phyloP scores from a whole-genome alignment of 495 filamentous ascomycete species.

The Cenococcum geophilum region DNA sequence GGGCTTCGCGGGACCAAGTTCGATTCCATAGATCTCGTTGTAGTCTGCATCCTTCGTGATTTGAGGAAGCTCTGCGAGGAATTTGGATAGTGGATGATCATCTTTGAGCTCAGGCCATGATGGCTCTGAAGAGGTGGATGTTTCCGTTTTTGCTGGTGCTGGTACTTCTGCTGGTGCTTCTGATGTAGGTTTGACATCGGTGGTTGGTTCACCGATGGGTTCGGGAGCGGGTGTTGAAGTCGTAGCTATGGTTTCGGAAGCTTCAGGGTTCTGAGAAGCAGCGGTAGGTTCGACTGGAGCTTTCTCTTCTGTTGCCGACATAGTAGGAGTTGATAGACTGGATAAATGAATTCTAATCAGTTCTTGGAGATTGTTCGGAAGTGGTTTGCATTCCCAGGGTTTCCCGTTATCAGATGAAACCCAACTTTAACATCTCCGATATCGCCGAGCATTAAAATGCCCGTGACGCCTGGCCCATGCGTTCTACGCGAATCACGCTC shows the following conservation, averaged over 20 bases:
- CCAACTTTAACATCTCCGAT: too few species aligned
- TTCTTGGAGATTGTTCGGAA: slow-evolving; percentile 5
- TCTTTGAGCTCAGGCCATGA: slow-evolving; percentile 26
- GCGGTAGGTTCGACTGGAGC: neutral
- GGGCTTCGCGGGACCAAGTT: slow-evolving; percentile 45
- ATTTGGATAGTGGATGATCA: slow-evolving; percentile 30
- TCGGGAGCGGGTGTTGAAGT: too few species aligned
- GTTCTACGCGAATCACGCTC: too few species aligned
- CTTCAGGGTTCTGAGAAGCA: neutral
- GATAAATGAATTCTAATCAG: neutral
- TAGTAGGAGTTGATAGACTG: neutral
- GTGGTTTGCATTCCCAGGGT: neutral
- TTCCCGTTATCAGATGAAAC: too few species aligned
- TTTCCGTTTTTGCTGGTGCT: neutral
- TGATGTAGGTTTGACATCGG: neutral
- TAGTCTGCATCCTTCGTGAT: slow-evolving; percentile 50
- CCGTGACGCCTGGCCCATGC: too few species aligned
- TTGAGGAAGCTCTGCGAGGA: slow-evolving; percentile 28
- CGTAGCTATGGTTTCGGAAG: neutral
- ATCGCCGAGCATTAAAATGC: too few species aligned
- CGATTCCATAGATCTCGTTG: slow-evolving; percentile 74
- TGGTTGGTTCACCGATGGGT: neutral
- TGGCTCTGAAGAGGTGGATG: neutral
- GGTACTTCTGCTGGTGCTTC: neutral
- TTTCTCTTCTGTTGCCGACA: slow-evolving; percentile 1